These are phyloP conservation scores for Xylaria sp. DNA, from an alignment of 2,329 filamentous ascomycete species.

Conservation along the genomic window DNA sequence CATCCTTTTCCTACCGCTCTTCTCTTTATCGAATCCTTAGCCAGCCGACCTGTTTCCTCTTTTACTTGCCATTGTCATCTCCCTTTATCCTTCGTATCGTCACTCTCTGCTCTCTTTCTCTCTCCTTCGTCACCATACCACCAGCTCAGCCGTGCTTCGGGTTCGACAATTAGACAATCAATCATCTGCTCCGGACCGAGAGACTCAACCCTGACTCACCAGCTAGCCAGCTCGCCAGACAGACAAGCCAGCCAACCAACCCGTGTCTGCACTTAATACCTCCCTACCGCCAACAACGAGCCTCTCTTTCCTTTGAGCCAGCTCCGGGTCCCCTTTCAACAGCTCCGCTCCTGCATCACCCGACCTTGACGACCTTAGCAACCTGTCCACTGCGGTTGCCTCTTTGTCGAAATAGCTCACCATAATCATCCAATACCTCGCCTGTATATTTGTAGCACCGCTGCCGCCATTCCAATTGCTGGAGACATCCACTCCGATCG, in stretches of 20 bases:
- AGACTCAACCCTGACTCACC: slow-evolving; percentile 43
- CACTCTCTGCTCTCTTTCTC: slow-evolving; percentile 50
- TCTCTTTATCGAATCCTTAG: slow-evolving; percentile 47
- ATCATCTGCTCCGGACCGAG: slow-evolving; percentile 43
- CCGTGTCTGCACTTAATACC: slow-evolving; percentile 45
- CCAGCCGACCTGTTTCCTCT: slow-evolving; percentile 41
- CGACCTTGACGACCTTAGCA: slow-evolving; percentile 37
- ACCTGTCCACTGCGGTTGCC: slow-evolving; percentile 41
- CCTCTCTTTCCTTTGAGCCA: slow-evolving; percentile 47
- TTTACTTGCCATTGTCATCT: slow-evolving; percentile 39
- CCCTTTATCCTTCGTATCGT: slow-evolving; percentile 51
- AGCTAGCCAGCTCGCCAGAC: slow-evolving; percentile 35
- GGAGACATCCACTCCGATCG: slow-evolving; percentile 40
- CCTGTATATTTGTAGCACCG: slow-evolving; percentile 37
- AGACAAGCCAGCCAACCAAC: slow-evolving; percentile 27
- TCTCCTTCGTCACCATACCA: slow-evolving; percentile 41
- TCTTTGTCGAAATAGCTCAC: slow-evolving; percentile 45
- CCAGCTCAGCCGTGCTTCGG: slow-evolving; percentile 44
- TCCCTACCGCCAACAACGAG: slow-evolving; percentile 36
- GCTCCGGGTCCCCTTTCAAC: slow-evolving; percentile 44
- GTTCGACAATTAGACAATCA: slow-evolving; percentile 37
- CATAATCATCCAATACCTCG: slow-evolving; percentile 39
- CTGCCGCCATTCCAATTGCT: slow-evolving; percentile 33
- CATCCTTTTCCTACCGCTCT: slow-evolving; percentile 47
- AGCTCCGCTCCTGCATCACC: slow-evolving; percentile 43